Evolutionary conservation across 768 basidiomycete genomes (phyloP), one percentile per base, ranked within the genome.

Genomic region (Suillus plorans): DNA sequence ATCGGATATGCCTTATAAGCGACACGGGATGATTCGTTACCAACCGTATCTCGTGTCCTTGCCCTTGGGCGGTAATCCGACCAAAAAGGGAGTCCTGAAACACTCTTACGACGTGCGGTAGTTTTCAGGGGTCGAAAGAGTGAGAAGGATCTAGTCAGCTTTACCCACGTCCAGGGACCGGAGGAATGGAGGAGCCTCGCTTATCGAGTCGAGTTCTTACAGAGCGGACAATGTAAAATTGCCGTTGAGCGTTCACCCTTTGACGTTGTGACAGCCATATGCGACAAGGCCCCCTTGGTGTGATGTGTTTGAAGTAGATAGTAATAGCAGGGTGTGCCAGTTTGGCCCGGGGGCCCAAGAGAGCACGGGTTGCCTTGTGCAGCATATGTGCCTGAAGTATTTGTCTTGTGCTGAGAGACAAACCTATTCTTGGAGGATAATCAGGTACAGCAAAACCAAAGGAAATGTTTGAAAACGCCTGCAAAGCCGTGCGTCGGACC

Each of bases 361-460:
- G 13, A 41, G 37, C 56, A 9, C 22, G 10, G 53, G 36, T 36
- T 22, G 44, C 34, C 61, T 58, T 62, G 50, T 59, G 25, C 8
- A 49, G 31, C 16, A n/a, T 8, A 31, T 57, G 62, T 63, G 62
- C 62, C 62, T 62, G 59, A 28, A 62, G 55, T 55, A 57, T 60
- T 22, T 60, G 22, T 37, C 62, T 62, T 5, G 56, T 37, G 62
- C 34, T 57, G 55, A 52, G 49, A 41, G 31, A 25, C 13, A 14
- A 25, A 5, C 18, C 61, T 62, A 62, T 62, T 62, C 61, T 55
- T 62, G 61, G 61, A 57, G 41, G 61, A 37, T 63, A 14, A 63
- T 62, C 62, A 62, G 62, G 62, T 57, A 62, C 56, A 20, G 16
- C 37, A 25, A 49, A 34, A 10, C 41, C 14, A 31, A 52, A 53